Evolutionary conservation across 768 basidiomycete genomes (phyloP), one percentile per base, ranked within the genome.

Genomic region (Amanita muscaria): DNA sequence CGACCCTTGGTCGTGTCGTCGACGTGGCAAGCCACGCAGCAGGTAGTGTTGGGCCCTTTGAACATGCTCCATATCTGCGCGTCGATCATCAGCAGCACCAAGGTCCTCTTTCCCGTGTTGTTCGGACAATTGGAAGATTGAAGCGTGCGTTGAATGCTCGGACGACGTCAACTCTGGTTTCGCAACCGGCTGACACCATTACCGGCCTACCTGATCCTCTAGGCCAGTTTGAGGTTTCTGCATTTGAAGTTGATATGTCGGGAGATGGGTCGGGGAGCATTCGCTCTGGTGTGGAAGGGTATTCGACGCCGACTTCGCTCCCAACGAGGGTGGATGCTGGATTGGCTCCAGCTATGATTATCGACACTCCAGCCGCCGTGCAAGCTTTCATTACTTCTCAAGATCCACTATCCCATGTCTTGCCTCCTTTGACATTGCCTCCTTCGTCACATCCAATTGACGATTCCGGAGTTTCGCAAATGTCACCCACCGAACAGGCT

Each of bases 111-210:
- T 80, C 86, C 42, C 83, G 79, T 62, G 89, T 89, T 2, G 80
- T 91, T 22, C 87, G 89, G 4, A 74, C 84, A 4, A 64, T 93
- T 14, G 89, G 89, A 1, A 68, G 84, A 8, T 85, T 89, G 85
- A 85, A 74, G 55, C 78, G 89, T 5, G 87, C 86, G 22, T 59
- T 91, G 41, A 80, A 84, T 51, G 64, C 72, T 3, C 59, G 66
- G 19, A 56, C 63, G 7, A 10, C 14, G 18, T 46, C 44, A 3
- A 25, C 25, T 2, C 39, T 27, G n/a, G 43, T 21, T 15, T 18
- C 24, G n/a, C 8, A 8, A 0, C 10, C 29, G 12, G 19, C 36
- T 6, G 27, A 8, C 6, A 36, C 25, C 5, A 35, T 14, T 51
- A 58, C 45, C 15, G 61, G 61, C 33, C 49, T 54, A 23, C 60